Evolutionary conservation across 73 alveolate species (phyloP).

Genomic region (Effrenium voratum): DNA sequence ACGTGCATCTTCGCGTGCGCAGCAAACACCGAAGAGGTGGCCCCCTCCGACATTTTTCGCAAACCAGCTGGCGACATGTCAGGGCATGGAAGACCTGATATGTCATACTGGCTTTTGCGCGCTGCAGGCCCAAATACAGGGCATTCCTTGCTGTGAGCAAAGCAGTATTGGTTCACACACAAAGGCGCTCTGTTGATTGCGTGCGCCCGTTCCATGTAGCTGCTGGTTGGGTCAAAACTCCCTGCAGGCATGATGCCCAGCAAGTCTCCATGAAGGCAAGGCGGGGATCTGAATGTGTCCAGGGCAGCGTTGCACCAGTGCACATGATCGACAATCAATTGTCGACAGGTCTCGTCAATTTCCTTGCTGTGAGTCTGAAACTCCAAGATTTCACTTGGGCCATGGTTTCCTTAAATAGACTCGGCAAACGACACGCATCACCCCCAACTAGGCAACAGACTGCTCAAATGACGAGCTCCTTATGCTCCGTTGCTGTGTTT

Average conservation of each 20-base stretch:
- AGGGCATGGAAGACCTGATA: slow-evolving; percentile 16
- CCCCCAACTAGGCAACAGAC: too few relatives aligned
- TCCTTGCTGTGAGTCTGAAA: too few relatives aligned
- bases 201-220: not conserved
- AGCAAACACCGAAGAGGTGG: not conserved
- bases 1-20: slow-evolving; percentile 22
- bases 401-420: too few relatives aligned
- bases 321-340: slow-evolving; percentile 10
- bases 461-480: too few relatives aligned
- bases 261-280: not conserved
- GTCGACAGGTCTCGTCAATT: not conserved
- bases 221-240: not conserved
- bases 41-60: not conserved
- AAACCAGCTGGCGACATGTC: slow-evolving; percentile 5
- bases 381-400: too few relatives aligned
- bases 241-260: not conserved
- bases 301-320: not conserved
- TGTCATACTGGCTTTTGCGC: not conserved
- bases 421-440: too few relatives aligned
- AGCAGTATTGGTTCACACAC: not conserved
- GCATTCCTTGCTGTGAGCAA: not conserved
- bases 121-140: not conserved
- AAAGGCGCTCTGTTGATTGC: not conserved
- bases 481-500: too few relatives aligned
- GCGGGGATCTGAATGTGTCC: not conserved